A percentile compares a stretch with the other conserved stretches of the same genome.
Conservation (phyloP, 1,284 basidiomycete genomes). For the Trichosporon sp. region DNA sequence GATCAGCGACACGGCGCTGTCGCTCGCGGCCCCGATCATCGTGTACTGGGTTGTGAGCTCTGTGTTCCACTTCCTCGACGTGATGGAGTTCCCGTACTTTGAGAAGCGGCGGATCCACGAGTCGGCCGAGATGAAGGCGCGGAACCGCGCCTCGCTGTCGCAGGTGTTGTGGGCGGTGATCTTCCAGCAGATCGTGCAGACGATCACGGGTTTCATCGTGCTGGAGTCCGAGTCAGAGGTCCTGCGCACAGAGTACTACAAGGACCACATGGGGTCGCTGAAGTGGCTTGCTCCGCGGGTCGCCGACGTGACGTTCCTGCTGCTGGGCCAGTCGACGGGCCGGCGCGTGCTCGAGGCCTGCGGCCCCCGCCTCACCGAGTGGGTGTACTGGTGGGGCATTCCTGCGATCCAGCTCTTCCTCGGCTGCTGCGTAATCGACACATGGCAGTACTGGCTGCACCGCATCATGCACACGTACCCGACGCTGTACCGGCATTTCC, state of each 20-base stretch:
- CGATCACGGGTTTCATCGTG: constrained; percentile 64
- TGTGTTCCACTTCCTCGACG: constrained; percentile 77
- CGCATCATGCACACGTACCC: constrained; percentile 86
- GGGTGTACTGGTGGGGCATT: constrained; percentile 91
- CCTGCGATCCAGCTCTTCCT: constrained; percentile 68
- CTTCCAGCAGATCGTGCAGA: constrained; percentile 81
- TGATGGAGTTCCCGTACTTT: constrained; percentile 66
- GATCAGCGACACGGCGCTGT: constrained; percentile 67
- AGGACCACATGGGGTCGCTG: constrained; percentile 55
- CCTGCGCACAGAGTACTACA: constrained; percentile 38
- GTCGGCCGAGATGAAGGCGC: constrained; percentile 66
- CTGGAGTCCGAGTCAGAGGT: constrained; percentile 55
- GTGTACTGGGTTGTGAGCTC: constrained; percentile 84
- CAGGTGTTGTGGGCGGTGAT: constrained; percentile 75
- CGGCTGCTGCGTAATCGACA: constrained; percentile 89
- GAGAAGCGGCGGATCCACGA: constrained; percentile 85
- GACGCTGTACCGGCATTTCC: constrained; percentile 84
- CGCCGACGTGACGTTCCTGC: constrained; percentile 50
- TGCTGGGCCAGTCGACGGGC: constrained; percentile 47
- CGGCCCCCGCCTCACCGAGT: constrained; percentile 59
- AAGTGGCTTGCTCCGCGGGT: constrained; percentile 51
- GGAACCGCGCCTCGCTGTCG: constrained; percentile 67
- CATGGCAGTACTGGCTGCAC: constrained; percentile 97
- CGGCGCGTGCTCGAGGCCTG: constrained; percentile 46
- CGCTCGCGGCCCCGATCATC: constrained; percentile 68